Conservation (phyloP, 2,329 filamentous ascomycete species). For the Endoconidiophora polonica region DNA sequence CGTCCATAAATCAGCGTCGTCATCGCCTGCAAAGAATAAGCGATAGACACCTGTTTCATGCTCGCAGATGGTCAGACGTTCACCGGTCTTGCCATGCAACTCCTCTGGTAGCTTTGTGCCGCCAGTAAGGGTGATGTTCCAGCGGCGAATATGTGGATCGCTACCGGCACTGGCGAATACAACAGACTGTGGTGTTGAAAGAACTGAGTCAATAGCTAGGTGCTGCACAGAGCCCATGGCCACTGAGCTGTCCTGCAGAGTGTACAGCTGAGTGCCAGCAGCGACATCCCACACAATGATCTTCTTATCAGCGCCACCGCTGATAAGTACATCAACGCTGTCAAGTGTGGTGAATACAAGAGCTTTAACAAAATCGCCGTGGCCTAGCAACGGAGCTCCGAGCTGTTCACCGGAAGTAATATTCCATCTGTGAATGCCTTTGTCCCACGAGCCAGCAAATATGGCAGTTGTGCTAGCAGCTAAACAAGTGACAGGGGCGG, state of each 20-base stretch:
- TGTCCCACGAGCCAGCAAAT: conserved; percentile 91
- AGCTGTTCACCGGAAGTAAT: conserved; percentile 33
- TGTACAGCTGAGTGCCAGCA: conserved; percentile 52
- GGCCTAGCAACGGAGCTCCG: conserved; percentile 51
- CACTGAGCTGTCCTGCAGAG: conserved; percentile 55
- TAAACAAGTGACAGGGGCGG: conserved; percentile 64
- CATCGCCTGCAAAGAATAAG: conserved; percentile 50
- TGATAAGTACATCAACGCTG: conserved; percentile 49
- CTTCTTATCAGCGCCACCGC: conserved; percentile 62
- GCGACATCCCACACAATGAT: conserved; percentile 69
- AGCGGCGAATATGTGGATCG: conserved; percentile 63
- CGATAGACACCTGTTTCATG: conserved; percentile 88
- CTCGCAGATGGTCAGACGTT: conserved; percentile 44
- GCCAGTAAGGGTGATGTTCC: conserved; percentile 41
- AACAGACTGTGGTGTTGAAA: conserved; percentile 31
- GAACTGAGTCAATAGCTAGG: conserved; percentile 55
- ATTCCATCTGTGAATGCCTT: conserved; percentile 75
- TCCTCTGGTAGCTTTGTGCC: conserved; percentile 38
- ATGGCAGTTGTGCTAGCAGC: conserved; percentile 47
- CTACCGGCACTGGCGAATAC: conserved; percentile 66
- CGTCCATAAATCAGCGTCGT: conserved; percentile 70
- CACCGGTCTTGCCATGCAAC: conserved; percentile 23
- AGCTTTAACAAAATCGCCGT: conserved; percentile 83
- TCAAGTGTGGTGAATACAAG: conserved; percentile 46
- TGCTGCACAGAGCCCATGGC: conserved; percentile 65